Evolutionary conservation across 2,329 filamentous ascomycete genomes (phyloP).

Genomic region (Nigrospora osmanthi): DNA sequence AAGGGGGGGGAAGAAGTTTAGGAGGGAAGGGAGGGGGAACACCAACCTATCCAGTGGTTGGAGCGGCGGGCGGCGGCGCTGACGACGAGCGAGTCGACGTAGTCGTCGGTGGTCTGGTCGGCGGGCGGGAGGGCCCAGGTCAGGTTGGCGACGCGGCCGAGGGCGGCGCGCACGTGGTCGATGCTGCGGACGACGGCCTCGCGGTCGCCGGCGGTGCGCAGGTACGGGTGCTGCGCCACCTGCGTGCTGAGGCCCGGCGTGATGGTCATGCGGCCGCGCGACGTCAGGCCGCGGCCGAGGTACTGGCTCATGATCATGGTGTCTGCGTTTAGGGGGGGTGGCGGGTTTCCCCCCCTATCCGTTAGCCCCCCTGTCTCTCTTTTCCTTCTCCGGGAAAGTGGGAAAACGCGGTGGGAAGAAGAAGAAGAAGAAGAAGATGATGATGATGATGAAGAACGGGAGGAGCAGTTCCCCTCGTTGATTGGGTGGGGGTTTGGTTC

Average conservation of each 20-base stretch:
- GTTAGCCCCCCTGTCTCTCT: slow-evolving; percentile 21
- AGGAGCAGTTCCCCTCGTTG: not conserved
- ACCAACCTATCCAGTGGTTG: slow-evolving; percentile 39
- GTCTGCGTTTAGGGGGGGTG: not conserved
- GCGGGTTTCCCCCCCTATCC: not conserved
- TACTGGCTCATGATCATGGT: slow-evolving; percentile 47
- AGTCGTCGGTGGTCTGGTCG: slow-evolving; percentile 42
- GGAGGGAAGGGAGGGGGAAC: not conserved
- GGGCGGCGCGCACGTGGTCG: slow-evolving; percentile 45
- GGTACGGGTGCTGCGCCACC: slow-evolving; percentile 50
- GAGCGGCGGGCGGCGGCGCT: slow-evolving; percentile 27
- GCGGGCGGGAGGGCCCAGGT: slow-evolving; percentile 45
- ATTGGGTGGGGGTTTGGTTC: too few relatives aligned
- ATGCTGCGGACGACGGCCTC: slow-evolving; percentile 52
- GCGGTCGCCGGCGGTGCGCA: slow-evolving; percentile 46
- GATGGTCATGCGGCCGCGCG: slow-evolving; percentile 53
- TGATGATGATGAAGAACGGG: too few relatives aligned
- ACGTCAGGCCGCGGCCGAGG: slow-evolving; percentile 53
- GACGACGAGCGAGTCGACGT: slow-evolving; percentile 36
- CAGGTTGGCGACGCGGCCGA: slow-evolving; percentile 44
- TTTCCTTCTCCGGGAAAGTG: too few relatives aligned
- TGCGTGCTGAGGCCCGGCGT: slow-evolving; percentile 47
- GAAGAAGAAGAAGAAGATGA: not conserved
- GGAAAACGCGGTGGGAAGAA: too few relatives aligned
- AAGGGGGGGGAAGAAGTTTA: not conserved